These are phyloP conservation scores for Antonospora locustae DNA, from an alignment of 371 early-diverging fungal genomes.

Conservation along the genomic window DNA sequence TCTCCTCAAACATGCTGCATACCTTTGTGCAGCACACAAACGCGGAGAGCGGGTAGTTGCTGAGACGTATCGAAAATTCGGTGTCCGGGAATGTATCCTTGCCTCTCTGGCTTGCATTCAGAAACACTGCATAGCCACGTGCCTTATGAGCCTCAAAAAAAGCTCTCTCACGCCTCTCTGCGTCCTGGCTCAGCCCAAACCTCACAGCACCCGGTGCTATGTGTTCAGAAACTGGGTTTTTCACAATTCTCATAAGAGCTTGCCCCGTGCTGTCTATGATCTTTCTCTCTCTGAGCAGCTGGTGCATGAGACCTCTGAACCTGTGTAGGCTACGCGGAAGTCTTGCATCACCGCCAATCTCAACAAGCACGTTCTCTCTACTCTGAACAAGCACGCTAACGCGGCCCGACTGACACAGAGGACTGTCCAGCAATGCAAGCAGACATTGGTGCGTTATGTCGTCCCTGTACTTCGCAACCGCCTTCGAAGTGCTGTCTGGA, in stretches of 20 bases:
- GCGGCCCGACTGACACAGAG: constrained; percentile 81
- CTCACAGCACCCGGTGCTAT: constrained; percentile 62
- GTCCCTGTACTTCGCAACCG: too few species aligned
- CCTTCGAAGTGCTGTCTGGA: too few species aligned
- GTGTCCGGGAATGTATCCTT: constrained; percentile 64
- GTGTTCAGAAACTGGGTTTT: constrained; percentile 79
- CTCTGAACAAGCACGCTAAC: constrained; percentile 85
- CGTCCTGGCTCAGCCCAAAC: constrained; percentile 35
- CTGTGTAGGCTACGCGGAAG: constrained; percentile 92
- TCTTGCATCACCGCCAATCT: constrained; percentile 81
- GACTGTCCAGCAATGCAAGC: constrained; percentile 79
- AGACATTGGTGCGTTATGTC: constrained; percentile 62
- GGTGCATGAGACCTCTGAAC: constrained; percentile 81
- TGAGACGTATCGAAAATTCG: constrained; percentile 66
- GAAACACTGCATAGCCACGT: constrained; percentile 67
- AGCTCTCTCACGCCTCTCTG: constrained; percentile 56
- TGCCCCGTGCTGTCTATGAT: constrained; percentile 78
- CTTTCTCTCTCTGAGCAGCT: constrained; percentile 81
- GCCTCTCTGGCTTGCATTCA: constrained; percentile 91
- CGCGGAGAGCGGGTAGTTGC: constrained; percentile 79
- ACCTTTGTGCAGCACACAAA: constrained; percentile 79
- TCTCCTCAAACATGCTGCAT: constrained; percentile 66
- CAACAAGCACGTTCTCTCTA: constrained; percentile 75
- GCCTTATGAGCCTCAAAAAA: constrained; percentile 61
- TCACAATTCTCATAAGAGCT: constrained; percentile 77